Percentiles rank a stretch among this genome's conserved stretches.
These are phyloP conservation scores for Immersiella caudata DNA, from an alignment of 495 filamentous ascomycete species.

Conservation along the genomic window DNA sequence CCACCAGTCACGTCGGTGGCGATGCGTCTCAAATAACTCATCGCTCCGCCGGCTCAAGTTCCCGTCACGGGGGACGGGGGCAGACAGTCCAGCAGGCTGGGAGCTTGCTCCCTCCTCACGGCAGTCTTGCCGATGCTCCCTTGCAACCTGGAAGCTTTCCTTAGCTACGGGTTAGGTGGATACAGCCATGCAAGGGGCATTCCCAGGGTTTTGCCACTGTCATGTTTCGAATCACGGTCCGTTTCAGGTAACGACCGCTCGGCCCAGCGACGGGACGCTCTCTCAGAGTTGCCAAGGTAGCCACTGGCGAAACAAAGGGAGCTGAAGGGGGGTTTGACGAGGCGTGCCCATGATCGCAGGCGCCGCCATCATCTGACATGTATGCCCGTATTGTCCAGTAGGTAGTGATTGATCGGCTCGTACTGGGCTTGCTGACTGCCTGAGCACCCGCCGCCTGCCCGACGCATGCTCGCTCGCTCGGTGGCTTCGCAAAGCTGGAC, in stretches of 20 bases:
- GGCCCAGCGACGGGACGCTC: neutral
- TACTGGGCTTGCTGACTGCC: neutral
- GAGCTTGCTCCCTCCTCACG: neutral
- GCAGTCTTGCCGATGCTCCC: neutral
- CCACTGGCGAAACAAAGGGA: neutral
- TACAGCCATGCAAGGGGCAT: neutral
- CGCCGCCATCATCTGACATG: neutral
- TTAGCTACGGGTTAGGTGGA: neutral
- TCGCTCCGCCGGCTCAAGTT: neutral
- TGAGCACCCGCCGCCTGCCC: neutral
- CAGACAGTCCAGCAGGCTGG: neutral
- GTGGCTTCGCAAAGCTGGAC: neutral
- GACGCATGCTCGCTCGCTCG: neutral
- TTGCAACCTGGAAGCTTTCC: neutral
- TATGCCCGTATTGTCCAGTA: neutral
- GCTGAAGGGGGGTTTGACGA: neutral
- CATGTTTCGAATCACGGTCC: constrained; percentile 1
- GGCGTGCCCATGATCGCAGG: neutral
- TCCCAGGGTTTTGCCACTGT: neutral
- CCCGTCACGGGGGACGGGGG: neutral
- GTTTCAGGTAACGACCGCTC: constrained; percentile 6
- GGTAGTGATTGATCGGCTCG: neutral
- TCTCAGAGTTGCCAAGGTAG: neutral
- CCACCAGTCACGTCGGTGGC: neutral
- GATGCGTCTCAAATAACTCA: neutral